Evolutionary conservation across 2,329 filamentous ascomycete genomes (phyloP).

Genomic region (Trichoderma sp.): DNA sequence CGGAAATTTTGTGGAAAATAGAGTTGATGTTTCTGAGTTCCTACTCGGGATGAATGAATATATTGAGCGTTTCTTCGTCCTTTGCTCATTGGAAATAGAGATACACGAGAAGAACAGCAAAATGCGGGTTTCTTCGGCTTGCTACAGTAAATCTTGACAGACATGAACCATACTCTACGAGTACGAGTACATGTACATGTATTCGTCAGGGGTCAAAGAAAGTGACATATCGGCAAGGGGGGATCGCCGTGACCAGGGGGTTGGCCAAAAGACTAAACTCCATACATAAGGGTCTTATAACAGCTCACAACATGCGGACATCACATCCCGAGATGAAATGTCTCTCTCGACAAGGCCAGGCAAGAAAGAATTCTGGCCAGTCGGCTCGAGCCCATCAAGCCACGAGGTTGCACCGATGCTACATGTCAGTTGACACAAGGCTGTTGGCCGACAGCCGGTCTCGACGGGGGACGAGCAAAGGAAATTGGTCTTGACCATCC

Average conservation of each 20-base stretch:
- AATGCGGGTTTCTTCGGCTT: no score
- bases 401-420: neutral
- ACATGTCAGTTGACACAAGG: neutral
- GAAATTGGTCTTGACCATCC: neutral
- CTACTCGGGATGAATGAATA: no score
- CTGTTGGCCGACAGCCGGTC: neutral
- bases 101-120: no score
- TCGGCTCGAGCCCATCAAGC: conserved; percentile 2
- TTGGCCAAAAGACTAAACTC: neutral
- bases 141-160: no score
- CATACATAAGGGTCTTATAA: neutral
- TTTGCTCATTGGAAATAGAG: no score
- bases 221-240: neutral
- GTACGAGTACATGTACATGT: neutral
- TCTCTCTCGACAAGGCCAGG: neutral
- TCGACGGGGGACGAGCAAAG: no score
- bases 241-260: neutral
- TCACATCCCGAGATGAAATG: neutral
- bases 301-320: neutral
- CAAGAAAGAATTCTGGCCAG: neutral
- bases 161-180: neutral
- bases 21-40: neutral
- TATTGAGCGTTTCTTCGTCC: no score
- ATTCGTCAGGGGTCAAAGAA: neutral
- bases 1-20: no score